Percentiles rank a stretch among this genome's conserved stretches.
phyloP scores from a whole-genome alignment of 2,329 filamentous ascomycete species.

The Microsporum audouinii region DNA sequence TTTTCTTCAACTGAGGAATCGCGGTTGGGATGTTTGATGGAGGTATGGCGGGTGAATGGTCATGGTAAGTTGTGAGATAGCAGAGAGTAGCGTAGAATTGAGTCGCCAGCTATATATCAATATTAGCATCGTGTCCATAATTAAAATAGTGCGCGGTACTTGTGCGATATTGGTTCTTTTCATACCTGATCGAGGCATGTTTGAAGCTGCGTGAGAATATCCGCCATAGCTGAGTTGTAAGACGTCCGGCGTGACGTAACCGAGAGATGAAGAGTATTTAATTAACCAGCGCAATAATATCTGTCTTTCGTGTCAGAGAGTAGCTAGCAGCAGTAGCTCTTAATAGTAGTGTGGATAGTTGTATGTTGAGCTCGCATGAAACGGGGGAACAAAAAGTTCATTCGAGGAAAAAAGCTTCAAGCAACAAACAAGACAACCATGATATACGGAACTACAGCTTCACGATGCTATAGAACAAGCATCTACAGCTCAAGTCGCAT shows the following conservation, averaged over 20 bases:
- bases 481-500: background rate
- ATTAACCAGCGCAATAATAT: background rate
- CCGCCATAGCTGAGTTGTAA: conserved; percentile 26
- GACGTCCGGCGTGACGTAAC: background rate
- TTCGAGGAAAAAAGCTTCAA: background rate
- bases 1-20: conserved; percentile 31
- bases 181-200: conserved; percentile 39
- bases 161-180: background rate
- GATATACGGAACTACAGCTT: background rate
- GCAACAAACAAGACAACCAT: background rate
- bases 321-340: no score
- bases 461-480: background rate
- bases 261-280: background rate
- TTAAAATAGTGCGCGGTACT: background rate
- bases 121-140: background rate
- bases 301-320: background rate
- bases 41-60: conserved; percentile 30
- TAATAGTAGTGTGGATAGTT: no score
- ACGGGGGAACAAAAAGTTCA: background rate
- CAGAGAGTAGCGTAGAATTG: conserved; percentile 42
- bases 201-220: conserved; percentile 41
- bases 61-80: conserved; percentile 39
- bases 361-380: no score
- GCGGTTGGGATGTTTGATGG: conserved; percentile 24
- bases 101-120: conserved; percentile 32